Percentiles rank a stretch among this genome's conserved stretches.
These are phyloP conservation scores for Nannochloris sp. DNA, from an alignment of 139 green algal species.

Conservation along the genomic window DNA sequence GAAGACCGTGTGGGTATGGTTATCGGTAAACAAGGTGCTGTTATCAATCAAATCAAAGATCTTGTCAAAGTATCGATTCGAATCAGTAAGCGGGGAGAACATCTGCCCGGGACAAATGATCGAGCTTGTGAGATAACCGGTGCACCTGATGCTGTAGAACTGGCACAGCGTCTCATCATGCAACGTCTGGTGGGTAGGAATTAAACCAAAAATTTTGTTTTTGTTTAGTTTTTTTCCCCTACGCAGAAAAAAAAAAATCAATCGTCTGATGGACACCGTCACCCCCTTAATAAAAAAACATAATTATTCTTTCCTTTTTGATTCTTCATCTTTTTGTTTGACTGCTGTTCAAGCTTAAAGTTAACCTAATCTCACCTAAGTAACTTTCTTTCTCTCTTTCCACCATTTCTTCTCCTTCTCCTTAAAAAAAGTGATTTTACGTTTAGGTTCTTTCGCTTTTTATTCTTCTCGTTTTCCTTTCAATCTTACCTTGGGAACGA, in stretches of 20 bases:
- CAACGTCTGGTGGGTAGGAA: conserved; percentile 33
- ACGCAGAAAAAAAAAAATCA: background rate
- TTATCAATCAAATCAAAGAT: conserved; percentile 67
- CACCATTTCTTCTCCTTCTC: too few species aligned
- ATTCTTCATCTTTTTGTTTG: background rate
- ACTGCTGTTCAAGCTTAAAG: too few species aligned
- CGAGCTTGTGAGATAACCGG: conserved; percentile 52
- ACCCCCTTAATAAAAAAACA: background rate
- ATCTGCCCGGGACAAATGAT: conserved; percentile 47
- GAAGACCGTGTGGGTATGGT: conserved; percentile 67
- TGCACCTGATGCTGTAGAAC: conserved; percentile 28
- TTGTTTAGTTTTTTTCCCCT: background rate
- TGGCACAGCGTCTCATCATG: conserved; percentile 48
- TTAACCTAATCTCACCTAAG: too few species aligned
- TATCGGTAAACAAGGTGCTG: conserved; percentile 58
- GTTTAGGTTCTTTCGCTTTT: too few species aligned
- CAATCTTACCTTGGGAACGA: too few species aligned
- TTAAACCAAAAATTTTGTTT: background rate
- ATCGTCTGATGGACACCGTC: too few species aligned
- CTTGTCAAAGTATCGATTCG: conserved; percentile 50
- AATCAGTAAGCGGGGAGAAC: conserved; percentile 53
- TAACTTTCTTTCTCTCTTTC: too few species aligned
- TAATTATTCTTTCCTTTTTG: background rate
- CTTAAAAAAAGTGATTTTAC: too few species aligned
- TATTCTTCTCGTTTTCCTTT: too few species aligned